These are phyloP conservation scores for Colletotrichum sp. DNA, from an alignment of 2,329 filamentous ascomycete species.

Conservation along the genomic window DNA sequence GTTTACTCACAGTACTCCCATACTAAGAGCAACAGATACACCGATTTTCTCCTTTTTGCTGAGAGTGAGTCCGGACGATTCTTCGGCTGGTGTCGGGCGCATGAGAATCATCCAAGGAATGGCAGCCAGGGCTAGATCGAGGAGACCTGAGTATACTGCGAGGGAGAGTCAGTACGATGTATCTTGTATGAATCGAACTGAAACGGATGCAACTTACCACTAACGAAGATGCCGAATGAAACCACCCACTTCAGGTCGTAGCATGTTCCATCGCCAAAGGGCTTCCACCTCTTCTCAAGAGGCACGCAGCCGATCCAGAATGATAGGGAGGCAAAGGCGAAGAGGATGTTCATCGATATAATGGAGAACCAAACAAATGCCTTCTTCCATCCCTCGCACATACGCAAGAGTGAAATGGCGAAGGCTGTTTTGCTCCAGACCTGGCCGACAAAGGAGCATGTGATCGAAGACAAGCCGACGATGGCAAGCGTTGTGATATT, in stretches of 20 bases:
- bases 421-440: constrained; percentile 45
- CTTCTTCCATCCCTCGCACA: constrained; percentile 30
- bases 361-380: constrained; percentile 35
- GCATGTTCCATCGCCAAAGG: constrained; percentile 9
- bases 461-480: constrained; percentile 26
- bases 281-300: constrained; percentile 21
- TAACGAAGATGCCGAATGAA: constrained; percentile 20
- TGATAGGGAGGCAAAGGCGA: constrained; percentile 23
- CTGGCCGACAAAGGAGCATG: constrained; percentile 33
- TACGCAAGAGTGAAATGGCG: constrained; percentile 36
- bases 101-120: constrained; percentile 43
- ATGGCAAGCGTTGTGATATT: neutral
- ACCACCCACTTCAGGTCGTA: constrained; percentile 17
- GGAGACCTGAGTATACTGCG: constrained; percentile 29
- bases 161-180: neutral
- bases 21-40: constrained; percentile 38
- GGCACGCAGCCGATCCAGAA: constrained; percentile 28
- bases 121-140: constrained; percentile 40
- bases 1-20: constrained; percentile 24
- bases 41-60: constrained; percentile 39
- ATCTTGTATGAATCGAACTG: rapidly evolving
- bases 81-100: constrained; percentile 19
- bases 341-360: constrained; percentile 30
- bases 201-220: neutral
- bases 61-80: constrained; percentile 7